Evolutionary conservation across 164 flowering plant genomes (phyloP).

Genomic region (Nymphaea thermarum): DNA sequence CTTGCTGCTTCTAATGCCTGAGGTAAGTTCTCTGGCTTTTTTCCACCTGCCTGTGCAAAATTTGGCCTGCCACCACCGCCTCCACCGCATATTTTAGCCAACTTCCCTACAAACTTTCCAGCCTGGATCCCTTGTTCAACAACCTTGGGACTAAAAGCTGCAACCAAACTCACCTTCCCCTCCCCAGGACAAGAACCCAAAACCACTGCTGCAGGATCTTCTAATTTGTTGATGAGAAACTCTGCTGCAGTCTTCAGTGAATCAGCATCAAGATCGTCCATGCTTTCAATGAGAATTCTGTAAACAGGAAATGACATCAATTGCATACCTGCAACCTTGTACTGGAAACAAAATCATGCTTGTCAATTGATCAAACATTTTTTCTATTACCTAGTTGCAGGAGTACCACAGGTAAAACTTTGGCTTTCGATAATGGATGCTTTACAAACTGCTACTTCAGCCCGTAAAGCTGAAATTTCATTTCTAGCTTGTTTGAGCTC

Average conservation of each 20-base stretch:
- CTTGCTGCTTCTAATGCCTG: constrained; percentile 73
- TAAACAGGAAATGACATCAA: neutral
- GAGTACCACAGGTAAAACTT: constrained; percentile 52
- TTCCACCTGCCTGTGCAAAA: constrained; percentile 97
- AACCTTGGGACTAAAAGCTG: constrained; percentile 75
- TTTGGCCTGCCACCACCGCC: constrained; percentile 96
- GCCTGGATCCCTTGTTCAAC: constrained; percentile 72
- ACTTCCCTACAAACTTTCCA: constrained; percentile 74
- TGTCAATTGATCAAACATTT: no score
- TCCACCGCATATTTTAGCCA: constrained; percentile 90
- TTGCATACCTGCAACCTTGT: no score
- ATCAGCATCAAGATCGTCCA: constrained; percentile 86
- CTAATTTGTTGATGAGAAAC: constrained; percentile 34
- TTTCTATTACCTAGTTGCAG: constrained; percentile 36
- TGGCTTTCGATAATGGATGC: constrained; percentile 57
- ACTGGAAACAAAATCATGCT: no score
- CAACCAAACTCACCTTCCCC: constrained; percentile 80
- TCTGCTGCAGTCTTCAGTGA: constrained; percentile 88
- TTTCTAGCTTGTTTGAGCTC: constrained; percentile 56
- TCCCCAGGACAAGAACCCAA: constrained; percentile 85
- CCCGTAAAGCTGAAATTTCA: constrained; percentile 63
- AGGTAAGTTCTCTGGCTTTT: constrained; percentile 69
- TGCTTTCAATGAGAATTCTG: constrained; percentile 79
- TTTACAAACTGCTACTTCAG: constrained; percentile 69
- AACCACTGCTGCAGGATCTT: constrained; percentile 81